Evolutionary conservation across 495 filamentous ascomycete genomes (phyloP), one percentile per base, ranked within the genome.

Genomic region (Xylaria flabelliformis): DNA sequence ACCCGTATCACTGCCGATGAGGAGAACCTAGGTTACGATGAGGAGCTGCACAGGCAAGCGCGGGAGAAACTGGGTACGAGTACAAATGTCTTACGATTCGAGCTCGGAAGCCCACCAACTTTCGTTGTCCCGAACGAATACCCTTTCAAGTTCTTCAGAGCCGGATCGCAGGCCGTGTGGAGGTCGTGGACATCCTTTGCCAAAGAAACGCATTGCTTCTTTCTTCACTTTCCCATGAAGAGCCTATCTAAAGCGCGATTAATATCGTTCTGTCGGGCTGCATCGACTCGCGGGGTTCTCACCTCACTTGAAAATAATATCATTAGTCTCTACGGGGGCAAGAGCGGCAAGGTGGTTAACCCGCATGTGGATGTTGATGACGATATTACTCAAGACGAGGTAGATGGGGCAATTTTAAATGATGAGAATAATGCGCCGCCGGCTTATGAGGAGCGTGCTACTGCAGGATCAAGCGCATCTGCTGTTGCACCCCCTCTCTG

Each of bases 301-400:
- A 42, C 48, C 1, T 32, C 48, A 1, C 21, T 67, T 3, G n/a
- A 41, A 24, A 32, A 56, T 10, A 42, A 56, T n/a, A 67, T 67
- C 29, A 2, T 19, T 1, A 67, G 48, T 67, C 48, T 67, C 9
- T 67, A 67, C n/a, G 65, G 65, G 48, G 65, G 65, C n/a, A 67
- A 51, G 36, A 50, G 65, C 4, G 65, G 65, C 50, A 67, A 50
- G 50, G 65, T 67, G 10, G 65, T 67, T 36, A 50, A 67, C 3
- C 34, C n/a, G 41, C 48, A 44, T 44, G 21, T n/a, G 21, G 12
- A 42, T 56, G 13, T 42, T 29, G 50, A 56, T 8, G 32, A 67
- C 44, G 44, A 56, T 8, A 1, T 19, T 26, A 12, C 21, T 32
- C 34, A 44, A 10, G 13, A 2, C 21, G 50, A 36, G 10, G 48